These are phyloP conservation scores for Trichoderma pleuroti DNA, from an alignment of 2,329 filamentous ascomycete genomes.

Conservation along the genomic window DNA sequence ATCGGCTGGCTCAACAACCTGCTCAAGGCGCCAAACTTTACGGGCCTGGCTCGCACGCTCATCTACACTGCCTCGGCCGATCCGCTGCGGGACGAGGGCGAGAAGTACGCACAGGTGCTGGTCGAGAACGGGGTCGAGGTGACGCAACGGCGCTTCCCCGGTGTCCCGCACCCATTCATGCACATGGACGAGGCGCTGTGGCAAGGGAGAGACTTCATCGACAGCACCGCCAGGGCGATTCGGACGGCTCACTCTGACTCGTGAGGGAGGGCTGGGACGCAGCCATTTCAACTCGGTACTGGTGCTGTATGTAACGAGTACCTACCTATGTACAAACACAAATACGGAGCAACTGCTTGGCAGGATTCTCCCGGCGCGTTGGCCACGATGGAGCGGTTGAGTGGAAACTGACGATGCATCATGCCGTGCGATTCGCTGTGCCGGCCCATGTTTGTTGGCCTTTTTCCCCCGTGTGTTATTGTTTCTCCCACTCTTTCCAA, in stretches of 20 bases:
- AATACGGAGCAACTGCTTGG: not conserved
- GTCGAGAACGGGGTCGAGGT: constrained; percentile 45
- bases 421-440: not conserved
- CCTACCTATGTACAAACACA: not conserved
- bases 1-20: constrained; percentile 32
- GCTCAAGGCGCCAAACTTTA: constrained; percentile 35
- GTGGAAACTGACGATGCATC: not conserved
- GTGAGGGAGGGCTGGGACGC: not conserved
- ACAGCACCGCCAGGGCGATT: constrained; percentile 32
- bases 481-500: not conserved
- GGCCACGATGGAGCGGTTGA: not conserved
- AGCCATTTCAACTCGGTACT: not conserved
- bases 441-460: not conserved
- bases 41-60: constrained; percentile 36
- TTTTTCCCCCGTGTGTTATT: not conserved
- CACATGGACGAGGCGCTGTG: constrained; percentile 42
- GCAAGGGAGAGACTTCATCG: constrained; percentile 36
- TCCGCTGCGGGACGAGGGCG: constrained; percentile 47
- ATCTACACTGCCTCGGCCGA: constrained; percentile 44
- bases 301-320: not conserved
- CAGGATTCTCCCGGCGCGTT: not conserved
- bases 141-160: constrained; percentile 42
- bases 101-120: constrained; percentile 43
- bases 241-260: constrained; percentile 27
- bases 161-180: constrained; percentile 49